phyloP scores from a whole-genome alignment of 1,139 yeast species.

The Taphrina deformans region DNA sequence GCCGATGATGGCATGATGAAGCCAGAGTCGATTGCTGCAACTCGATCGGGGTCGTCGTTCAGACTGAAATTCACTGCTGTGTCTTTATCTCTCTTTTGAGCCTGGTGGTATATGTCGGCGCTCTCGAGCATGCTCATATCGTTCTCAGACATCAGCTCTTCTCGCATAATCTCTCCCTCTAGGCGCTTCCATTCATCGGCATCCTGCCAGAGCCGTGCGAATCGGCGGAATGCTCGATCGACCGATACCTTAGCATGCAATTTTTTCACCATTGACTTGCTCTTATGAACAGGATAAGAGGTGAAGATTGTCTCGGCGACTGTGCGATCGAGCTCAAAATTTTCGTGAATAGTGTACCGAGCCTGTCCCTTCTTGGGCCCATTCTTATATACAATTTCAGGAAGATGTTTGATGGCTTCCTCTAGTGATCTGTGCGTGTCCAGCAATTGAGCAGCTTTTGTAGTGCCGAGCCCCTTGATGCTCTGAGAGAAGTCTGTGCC shows the following conservation, averaged over 20 bases:
- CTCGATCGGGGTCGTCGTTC: background rate
- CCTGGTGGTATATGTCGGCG: background rate
- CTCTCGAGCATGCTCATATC: conserved; percentile 3
- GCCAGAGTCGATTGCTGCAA: background rate
- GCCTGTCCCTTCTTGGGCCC: conserved; percentile 11
- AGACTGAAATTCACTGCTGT: background rate
- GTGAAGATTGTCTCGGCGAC: conserved; percentile 17
- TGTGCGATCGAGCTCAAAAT: background rate
- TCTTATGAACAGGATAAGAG: conserved; percentile 5
- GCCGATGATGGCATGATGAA: background rate
- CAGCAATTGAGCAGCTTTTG: conserved; percentile 1
- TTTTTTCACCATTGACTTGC: background rate
- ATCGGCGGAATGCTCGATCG: background rate
- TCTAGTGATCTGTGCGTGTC: background rate
- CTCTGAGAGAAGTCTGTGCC: conserved; percentile 25
- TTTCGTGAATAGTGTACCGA: conserved; percentile 2
- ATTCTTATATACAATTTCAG: background rate
- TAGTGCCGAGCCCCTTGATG: conserved; percentile 20
- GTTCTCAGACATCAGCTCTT: background rate
- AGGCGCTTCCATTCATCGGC: background rate
- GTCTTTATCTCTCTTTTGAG: background rate
- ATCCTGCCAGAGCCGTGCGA: background rate
- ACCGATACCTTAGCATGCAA: background rate
- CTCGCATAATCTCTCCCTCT: background rate
- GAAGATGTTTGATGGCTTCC: background rate